These are phyloP conservation scores for Akanthomyces uredinophilus DNA, from an alignment of 2,329 filamentous ascomycete genomes.

Conservation along the genomic window DNA sequence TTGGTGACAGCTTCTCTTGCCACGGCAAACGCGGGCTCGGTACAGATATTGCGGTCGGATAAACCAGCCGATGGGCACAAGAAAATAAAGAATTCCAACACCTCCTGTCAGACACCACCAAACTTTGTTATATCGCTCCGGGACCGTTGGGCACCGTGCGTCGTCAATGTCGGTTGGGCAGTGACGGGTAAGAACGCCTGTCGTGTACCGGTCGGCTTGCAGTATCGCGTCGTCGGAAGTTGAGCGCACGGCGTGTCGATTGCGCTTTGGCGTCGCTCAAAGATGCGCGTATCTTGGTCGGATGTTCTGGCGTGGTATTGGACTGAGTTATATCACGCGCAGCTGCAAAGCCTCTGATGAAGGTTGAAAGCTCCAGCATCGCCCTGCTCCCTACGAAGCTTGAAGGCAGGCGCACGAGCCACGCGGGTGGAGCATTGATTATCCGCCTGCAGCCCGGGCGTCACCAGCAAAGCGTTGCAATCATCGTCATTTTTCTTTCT, in stretches of 20 bases:
- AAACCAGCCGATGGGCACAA: slow-evolving; percentile 8
- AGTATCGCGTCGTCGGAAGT: neutral
- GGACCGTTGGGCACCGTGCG: slow-evolving; percentile 13
- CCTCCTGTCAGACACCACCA: slow-evolving; percentile 12
- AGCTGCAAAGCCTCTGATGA: neutral
- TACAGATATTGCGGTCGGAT: slow-evolving; percentile 13
- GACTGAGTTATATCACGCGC: neutral
- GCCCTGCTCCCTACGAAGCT: neutral
- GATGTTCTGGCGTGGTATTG: neutral
- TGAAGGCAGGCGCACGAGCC: slow-evolving; percentile 8
- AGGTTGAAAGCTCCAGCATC: neutral
- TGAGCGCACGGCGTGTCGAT: neutral
- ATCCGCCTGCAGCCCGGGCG: neutral
- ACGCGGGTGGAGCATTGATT: slow-evolving; percentile 15
- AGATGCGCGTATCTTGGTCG: too few species aligned
- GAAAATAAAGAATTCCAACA: neutral
- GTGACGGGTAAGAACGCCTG: slow-evolving; percentile 1
- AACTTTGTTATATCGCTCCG: neutral
- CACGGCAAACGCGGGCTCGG: slow-evolving; percentile 4
- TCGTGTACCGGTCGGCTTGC: neutral
- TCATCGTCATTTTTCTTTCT: too few species aligned
- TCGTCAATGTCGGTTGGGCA: slow-evolving; percentile 4
- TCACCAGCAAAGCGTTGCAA: too few species aligned
- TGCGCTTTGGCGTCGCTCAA: neutral
- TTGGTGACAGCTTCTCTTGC: slow-evolving; percentile 3